These are phyloP conservation scores for Podospora australis DNA, from an alignment of 495 filamentous ascomycete genomes.

Conservation along the genomic window DNA sequence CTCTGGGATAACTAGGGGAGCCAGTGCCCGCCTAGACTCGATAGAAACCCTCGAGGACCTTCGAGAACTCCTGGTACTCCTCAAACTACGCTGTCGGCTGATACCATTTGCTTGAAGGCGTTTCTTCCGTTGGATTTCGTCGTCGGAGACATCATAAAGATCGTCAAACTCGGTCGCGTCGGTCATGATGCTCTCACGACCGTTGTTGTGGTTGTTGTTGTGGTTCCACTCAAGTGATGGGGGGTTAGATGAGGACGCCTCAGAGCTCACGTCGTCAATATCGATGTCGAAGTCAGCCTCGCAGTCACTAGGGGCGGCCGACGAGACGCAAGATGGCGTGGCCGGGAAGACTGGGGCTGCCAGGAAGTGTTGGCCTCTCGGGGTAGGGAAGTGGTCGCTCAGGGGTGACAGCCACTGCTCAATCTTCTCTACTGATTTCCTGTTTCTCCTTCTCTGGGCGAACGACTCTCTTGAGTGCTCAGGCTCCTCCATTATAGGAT, in stretches of 20 bases:
- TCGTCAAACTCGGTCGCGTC: slow-evolving; percentile 70
- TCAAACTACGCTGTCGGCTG: slow-evolving; percentile 27
- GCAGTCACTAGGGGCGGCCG: slow-evolving; percentile 12
- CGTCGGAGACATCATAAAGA: slow-evolving; percentile 77
- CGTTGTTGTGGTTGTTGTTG: slow-evolving; percentile 23
- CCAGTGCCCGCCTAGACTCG: slow-evolving; percentile 43
- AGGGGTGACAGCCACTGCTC: slow-evolving; percentile 51
- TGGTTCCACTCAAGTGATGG: slow-evolving; percentile 45
- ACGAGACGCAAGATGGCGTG: slow-evolving; percentile 33
- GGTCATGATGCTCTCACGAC: slow-evolving; percentile 45
- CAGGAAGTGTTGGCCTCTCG: slow-evolving; percentile 51
- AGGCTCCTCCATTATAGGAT: slow-evolving; percentile 79
- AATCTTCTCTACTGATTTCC: slow-evolving; percentile 44
- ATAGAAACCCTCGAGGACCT: slow-evolving; percentile 20
- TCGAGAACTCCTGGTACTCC: slow-evolving; percentile 21
- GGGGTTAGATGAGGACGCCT: slow-evolving; percentile 42
- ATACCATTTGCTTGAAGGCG: slow-evolving; percentile 30
- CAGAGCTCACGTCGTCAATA: slow-evolving; percentile 41
- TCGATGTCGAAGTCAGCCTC: slow-evolving; percentile 27
- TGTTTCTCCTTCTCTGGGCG: slow-evolving; percentile 28
- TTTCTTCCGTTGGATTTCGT: slow-evolving; percentile 33
- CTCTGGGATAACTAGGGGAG: slow-evolving; percentile 65
- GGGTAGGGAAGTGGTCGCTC: slow-evolving; percentile 57
- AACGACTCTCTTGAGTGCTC: slow-evolving; percentile 19
- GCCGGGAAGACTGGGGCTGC: slow-evolving; percentile 46